Conservation (phyloP, 2,329 filamentous ascomycete genomes). For the Amylocarpus encephaloides region DNA sequence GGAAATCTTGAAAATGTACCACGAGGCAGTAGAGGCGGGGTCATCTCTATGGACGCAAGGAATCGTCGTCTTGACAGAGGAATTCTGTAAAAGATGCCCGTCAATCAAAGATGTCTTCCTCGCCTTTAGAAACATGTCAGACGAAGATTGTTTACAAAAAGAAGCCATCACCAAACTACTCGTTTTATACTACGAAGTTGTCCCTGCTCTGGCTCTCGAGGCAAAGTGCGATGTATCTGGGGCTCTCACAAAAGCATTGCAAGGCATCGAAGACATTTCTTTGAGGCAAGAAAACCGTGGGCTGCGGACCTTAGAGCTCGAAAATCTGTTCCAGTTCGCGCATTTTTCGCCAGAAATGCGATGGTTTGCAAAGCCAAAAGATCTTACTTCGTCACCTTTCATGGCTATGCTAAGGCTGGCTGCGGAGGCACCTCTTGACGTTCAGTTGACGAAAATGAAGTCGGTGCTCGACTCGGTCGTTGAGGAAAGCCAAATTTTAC, state of each 20-base stretch:
- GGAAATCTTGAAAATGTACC: constrained; percentile 36
- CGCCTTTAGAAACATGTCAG: constrained; percentile 62
- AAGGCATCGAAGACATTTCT: constrained; percentile 47
- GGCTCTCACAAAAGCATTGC: constrained; percentile 63
- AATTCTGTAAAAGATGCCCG: constrained; percentile 74
- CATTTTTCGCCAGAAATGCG: constrained; percentile 76
- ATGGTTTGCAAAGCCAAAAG: constrained; percentile 76
- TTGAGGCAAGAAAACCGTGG: constrained; percentile 41
- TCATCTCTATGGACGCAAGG: constrained; percentile 62
- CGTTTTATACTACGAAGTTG: constrained; percentile 75
- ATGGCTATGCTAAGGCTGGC: constrained; percentile 60
- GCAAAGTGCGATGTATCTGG: constrained; percentile 86
- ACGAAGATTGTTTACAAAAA: constrained; percentile 66
- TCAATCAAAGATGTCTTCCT: constrained; percentile 74
- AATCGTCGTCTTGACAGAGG: constrained; percentile 58
- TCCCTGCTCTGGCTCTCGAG: constrained; percentile 71
- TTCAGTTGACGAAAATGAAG: constrained; percentile 46
- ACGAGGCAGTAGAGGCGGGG: constrained; percentile 33
- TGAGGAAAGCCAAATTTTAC: constrained; percentile 60
- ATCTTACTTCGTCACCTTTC: constrained; percentile 61
- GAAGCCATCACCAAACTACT: constrained; percentile 75
- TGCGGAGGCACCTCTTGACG: constrained; percentile 40
- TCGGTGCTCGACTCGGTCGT: constrained; percentile 55
- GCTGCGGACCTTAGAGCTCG: constrained; percentile 65
- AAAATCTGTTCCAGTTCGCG: constrained; percentile 76